These are phyloP conservation scores for Elasticomyces elasticus DNA, from an alignment of 495 filamentous ascomycete genomes.

Conservation along the genomic window DNA sequence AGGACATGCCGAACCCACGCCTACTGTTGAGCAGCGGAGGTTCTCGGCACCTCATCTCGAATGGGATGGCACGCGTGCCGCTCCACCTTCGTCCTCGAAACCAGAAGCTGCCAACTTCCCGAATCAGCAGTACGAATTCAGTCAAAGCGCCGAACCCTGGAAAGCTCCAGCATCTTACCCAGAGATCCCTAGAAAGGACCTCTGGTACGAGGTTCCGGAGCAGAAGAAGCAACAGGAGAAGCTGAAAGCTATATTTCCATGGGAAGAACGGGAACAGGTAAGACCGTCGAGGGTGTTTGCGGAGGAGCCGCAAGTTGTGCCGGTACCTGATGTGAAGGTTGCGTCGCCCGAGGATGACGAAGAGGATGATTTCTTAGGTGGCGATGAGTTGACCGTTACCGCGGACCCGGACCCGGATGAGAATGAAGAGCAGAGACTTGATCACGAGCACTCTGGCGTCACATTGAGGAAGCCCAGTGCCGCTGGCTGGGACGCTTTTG, in stretches of 20 bases:
- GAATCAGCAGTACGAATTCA: conserved; percentile 65
- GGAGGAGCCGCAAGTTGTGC: conserved; percentile 39
- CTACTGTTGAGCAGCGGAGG: conserved; percentile 37
- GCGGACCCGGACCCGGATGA: background rate
- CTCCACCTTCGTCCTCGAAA: conserved; percentile 61
- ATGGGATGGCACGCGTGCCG: conserved; percentile 59
- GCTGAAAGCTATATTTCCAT: conserved; percentile 68
- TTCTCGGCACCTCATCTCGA: conserved; percentile 43
- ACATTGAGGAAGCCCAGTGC: conserved; percentile 9
- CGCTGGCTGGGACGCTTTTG: conserved; percentile 55
- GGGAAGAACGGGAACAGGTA: conserved; percentile 55
- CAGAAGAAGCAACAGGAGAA: conserved; percentile 44
- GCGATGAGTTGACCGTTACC: conserved; percentile 11
- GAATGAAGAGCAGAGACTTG: background rate
- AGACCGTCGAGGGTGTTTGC: conserved; percentile 65
- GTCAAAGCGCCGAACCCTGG: conserved; percentile 57
- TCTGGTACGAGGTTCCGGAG: conserved; percentile 69
- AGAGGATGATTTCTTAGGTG: conserved; percentile 5
- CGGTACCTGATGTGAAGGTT: conserved; percentile 5
- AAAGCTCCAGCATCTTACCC: conserved; percentile 64
- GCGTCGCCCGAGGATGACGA: conserved; percentile 8
- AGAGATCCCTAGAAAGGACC: conserved; percentile 62
- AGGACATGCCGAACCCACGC: conserved; percentile 32
- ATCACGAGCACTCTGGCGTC: conserved; percentile 10
- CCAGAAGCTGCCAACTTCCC: conserved; percentile 75